These are phyloP conservation scores for Phytophthora hibernalis DNA, from an alignment of 352 stramenopile genomes.

Conservation along the genomic window DNA sequence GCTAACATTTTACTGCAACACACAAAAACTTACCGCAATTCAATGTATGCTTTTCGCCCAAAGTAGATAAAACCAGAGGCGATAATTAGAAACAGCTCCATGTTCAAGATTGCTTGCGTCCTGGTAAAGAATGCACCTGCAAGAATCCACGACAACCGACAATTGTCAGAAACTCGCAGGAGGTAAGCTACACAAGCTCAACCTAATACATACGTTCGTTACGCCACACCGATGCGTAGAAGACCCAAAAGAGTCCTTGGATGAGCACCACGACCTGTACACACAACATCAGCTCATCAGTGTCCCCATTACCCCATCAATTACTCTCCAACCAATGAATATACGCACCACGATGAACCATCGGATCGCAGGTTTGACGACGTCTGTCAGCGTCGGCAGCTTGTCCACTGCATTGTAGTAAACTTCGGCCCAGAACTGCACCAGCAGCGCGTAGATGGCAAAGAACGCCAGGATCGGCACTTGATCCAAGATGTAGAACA, in stretches of 20 bases:
- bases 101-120: conserved; percentile 82
- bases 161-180: not conserved
- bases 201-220: conserved; percentile 61
- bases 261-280: conserved; percentile 62
- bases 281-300: conserved; percentile 3
- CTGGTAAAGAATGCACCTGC: conserved; percentile 83
- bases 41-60: conserved; percentile 79
- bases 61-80: conserved; percentile 81
- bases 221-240: conserved; percentile 77
- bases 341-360: conserved; percentile 62
- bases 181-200: not conserved
- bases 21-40: conserved; percentile 58
- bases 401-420: conserved; percentile 91
- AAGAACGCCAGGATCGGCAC: conserved; percentile 86
- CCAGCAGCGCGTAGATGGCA: conserved; percentile 79
- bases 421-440: conserved; percentile 91
- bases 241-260: conserved; percentile 80
- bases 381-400: conserved; percentile 58
- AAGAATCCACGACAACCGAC: not conserved
- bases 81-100: conserved; percentile 84
- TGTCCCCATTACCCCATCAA: not conserved
- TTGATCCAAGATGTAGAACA: conserved; percentile 90
- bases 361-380: conserved; percentile 78
- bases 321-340: not conserved
- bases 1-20: not conserved